Evolutionary conservation across 2,329 filamentous ascomycete species (phyloP).

Genomic region (Fusarium newnesense): DNA sequence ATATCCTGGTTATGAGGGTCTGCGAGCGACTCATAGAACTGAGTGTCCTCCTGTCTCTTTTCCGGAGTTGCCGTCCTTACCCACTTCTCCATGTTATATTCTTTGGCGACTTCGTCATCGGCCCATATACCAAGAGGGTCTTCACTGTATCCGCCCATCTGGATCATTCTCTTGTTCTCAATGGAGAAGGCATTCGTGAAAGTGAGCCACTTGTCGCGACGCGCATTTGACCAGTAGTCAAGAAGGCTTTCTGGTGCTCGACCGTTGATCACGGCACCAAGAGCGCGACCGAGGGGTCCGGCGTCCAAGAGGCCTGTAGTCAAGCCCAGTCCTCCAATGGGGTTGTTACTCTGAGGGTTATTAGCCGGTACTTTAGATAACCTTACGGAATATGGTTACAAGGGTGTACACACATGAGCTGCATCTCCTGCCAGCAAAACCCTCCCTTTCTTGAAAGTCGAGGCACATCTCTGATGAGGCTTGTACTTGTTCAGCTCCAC

Average conservation of each 20-base stretch:
- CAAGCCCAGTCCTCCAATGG: background rate
- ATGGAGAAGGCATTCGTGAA: background rate
- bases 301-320: background rate
- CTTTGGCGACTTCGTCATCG: background rate
- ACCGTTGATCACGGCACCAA: background rate
- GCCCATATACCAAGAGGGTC: background rate
- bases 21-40: background rate
- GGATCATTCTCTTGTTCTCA: background rate
- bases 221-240: background rate
- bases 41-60: background rate
- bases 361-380: accelerated
- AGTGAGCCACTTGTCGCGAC: background rate
- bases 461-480: background rate
- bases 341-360: background rate
- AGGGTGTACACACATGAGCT: background rate
- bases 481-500: background rate
- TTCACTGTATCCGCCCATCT: background rate
- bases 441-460: background rate
- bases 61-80: background rate
- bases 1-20: background rate
- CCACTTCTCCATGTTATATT: background rate
- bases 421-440: background rate
- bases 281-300: background rate
- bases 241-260: background rate
- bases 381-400: accelerated